These are phyloP conservation scores for Dothideomycetes sp. DNA, from an alignment of 2,329 filamentous ascomycete genomes.

Conservation along the genomic window DNA sequence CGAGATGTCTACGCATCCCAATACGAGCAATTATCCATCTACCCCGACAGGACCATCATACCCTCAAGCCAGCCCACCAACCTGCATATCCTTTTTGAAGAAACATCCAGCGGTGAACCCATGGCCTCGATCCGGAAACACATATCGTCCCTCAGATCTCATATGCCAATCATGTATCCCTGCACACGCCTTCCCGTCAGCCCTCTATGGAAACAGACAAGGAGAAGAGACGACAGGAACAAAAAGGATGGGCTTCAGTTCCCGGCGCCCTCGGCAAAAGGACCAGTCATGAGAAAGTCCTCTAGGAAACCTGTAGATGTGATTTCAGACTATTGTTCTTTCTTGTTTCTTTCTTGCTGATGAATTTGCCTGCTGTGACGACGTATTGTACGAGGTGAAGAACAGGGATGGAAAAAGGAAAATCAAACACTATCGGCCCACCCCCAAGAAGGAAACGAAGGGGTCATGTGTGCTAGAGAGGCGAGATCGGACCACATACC, in stretches of 20 bases:
- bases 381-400: neutral
- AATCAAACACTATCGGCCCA: neutral
- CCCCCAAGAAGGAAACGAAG: neutral
- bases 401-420: neutral
- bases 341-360: too few relatives aligned
- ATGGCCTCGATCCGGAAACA: neutral
- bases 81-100: slow-evolving; percentile 7
- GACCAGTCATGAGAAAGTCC: neutral
- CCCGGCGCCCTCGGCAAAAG: neutral
- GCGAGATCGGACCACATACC: neutral
- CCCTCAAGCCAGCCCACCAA: slow-evolving; percentile 3
- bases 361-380: too few relatives aligned
- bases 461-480: neutral
- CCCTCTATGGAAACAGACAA: too few relatives aligned
- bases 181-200: too few relatives aligned
- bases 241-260: neutral
- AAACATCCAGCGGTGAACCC: slow-evolving; percentile 7
- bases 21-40: too few relatives aligned
- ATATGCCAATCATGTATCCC: too few relatives aligned
- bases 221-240: neutral
- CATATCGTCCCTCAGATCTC: too few relatives aligned
- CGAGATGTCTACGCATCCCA: too few relatives aligned
- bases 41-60: too few relatives aligned
- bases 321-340: neutral
- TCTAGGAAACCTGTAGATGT: neutral